Evolutionary conservation across 495 filamentous ascomycete genomes (phyloP), one percentile per base, ranked within the genome.

Genomic region (Xylaria curta): DNA sequence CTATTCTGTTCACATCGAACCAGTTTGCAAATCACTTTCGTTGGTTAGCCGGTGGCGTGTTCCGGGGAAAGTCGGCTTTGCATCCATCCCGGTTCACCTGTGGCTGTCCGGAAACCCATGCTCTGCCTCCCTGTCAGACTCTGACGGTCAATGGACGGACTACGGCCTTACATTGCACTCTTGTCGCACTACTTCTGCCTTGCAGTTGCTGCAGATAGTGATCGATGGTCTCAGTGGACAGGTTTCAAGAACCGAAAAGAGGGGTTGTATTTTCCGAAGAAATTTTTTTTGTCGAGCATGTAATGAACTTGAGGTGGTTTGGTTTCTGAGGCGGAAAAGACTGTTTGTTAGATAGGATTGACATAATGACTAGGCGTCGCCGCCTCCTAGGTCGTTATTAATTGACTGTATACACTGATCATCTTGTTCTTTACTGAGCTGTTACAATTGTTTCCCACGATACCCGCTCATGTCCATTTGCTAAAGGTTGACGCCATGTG

Each of bases 301-400:
- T 26, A 44, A 40, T 61, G 58, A 21, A 61, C 17, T 19, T 1
- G 33, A 42, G 3, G 60, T 62, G 9, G 38, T 38, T 60, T 38
- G 17, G 5, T 60, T 60, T 10, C 10, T n/a, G 19, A 13, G 38
- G 17, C 12, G n/a, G 60, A 10, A 42, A 62, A 62, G 2, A 3
- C 31, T 36, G 21, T 38, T 17, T 62, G n/a, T 44, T 62, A 62
- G 60, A 62, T 62, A 40, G 38, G 60, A 44, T 44, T 42, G 59
- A 42, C 36, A 44, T 33, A 36, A 38, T 44, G 59, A 42, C 36
- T 2, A 15, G 9, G 33, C 12, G 36, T 62, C 38, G 12, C 21
- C 6, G n/a, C 42, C 59, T 38, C 28, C 15, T 21, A 9, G 5
- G 21, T 38, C n/a, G 31, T 33, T 17, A 62, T 4, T 26, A 40